phyloP scores from a whole-genome alignment of 78 protist species.

The Guillardia theta region DNA sequence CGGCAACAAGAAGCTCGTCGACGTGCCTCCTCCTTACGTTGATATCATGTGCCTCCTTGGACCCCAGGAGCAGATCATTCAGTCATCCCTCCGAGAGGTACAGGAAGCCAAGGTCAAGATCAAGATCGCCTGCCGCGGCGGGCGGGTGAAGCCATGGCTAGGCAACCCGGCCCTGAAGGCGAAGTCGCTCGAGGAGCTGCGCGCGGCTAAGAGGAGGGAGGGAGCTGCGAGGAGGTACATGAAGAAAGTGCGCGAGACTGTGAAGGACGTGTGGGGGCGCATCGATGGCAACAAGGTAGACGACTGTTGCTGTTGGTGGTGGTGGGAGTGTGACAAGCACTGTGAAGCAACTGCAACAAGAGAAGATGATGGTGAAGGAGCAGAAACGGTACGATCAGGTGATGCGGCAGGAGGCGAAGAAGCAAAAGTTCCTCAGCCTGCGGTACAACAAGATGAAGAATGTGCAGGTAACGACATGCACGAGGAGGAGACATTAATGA shows the following conservation, averaged over 20 bases:
- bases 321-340: too few species aligned
- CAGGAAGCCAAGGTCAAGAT: not conserved
- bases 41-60: not conserved
- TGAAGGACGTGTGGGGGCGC: not conserved
- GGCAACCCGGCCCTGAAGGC: not conserved
- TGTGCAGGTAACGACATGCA: not conserved
- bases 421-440: not conserved
- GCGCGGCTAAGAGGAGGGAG: not conserved
- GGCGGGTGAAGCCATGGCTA: constrained; percentile 15
- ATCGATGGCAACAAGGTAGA: not conserved
- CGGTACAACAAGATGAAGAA: not conserved
- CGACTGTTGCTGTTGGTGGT: too few species aligned
- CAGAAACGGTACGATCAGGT: not conserved
- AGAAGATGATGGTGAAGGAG: too few species aligned
- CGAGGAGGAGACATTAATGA: not conserved
- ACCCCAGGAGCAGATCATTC: not conserved
- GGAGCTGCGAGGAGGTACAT: not conserved
- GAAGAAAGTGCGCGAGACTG: not conserved
- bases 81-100: not conserved
- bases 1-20: constrained; percentile 2
- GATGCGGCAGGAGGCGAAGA: not conserved
- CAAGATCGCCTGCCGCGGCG: constrained; percentile 4
- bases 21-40: not conserved
- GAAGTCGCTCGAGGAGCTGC: not conserved
- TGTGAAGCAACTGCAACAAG: too few species aligned